Evolutionary conservation across 2,329 filamentous ascomycete genomes (phyloP), one percentile per base, ranked within the genome.

Genomic region (Aspergillus nomiae): DNA sequence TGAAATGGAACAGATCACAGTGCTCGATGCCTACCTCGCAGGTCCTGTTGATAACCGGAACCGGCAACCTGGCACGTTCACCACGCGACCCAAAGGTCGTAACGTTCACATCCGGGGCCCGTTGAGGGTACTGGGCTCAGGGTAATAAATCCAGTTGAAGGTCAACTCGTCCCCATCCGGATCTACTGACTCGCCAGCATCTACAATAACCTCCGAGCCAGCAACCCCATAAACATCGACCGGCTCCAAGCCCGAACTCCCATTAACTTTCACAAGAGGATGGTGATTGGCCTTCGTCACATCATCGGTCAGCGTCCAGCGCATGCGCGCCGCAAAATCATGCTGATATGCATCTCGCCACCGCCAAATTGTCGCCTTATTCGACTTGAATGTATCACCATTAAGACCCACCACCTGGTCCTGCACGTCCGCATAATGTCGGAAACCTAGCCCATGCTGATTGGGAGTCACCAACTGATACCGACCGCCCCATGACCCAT

Each of bases 271-370:
- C 19, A 67, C 60, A 24, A 70, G 63, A 34, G 69, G 69, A 26
- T 69, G 65, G 36, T 73, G 69, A 34, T 73, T 72, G 36, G 62
- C 63, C 65, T 56, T 71, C 64, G 65, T 45, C 14, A 59, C 21
- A 41, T 68, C 51, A 30, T 63, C 34, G 1, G 65, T 62, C 3
- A 80, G 71, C 16, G 75, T 83, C 84, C 76, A 86, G 68, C 78
- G 80, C 67, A 83, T 84, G 30, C 76, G 74, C 28, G 77, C 84
- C 11, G 76, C 83, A 69, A 82, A 85, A 60, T 85, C 83, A 55
- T 81, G 80, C 70, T 85, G 83, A 61, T 81, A 85, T 0, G 83
- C 82, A 58, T 81, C 74, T 16, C 83, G 71, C 84, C 83, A 86
- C n/a, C 83, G 74, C 83, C 84, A 85, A 36, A 85, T 81, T 0